phyloP scores from a whole-genome alignment of 495 filamentous ascomycete genomes.

The Aspergillus sparsus region DNA sequence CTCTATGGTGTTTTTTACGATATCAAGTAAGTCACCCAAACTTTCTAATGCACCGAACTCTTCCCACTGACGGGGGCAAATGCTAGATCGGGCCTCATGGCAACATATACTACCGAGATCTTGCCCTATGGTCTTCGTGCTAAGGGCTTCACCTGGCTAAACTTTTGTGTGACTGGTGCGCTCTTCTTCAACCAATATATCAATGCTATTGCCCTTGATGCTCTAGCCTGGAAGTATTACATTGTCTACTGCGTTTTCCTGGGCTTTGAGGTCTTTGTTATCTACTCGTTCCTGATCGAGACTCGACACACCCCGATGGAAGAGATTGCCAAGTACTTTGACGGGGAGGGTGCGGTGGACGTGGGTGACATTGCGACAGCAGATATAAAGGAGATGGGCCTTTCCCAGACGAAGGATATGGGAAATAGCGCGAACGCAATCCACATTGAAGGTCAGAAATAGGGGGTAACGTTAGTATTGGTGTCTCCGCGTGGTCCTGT shows the following conservation, averaged over 20 bases:
- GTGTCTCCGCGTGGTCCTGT: no score
- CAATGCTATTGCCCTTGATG: not conserved
- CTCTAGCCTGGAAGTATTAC: not conserved
- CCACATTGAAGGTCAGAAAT: not conserved
- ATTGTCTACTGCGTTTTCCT: constrained; percentile 6
- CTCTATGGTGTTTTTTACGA: constrained; percentile 1
- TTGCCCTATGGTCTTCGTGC: not conserved
- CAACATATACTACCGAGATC: not conserved
- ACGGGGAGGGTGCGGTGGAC: constrained; percentile 6
- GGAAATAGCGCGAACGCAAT: not conserved
- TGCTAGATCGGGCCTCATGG: not conserved
- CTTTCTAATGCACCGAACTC: no score
- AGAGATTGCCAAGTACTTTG: constrained; percentile 10
- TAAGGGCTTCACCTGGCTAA: not conserved
- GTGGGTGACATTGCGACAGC: constrained; percentile 5
- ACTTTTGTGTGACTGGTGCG: not conserved
- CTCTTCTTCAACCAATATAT: not conserved
- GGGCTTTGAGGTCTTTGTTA: constrained; percentile 9
- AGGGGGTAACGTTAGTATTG: no score
- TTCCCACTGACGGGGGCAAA: no score
- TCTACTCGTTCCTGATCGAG: constrained; percentile 12
- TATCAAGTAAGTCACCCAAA: not conserved
- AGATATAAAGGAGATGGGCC: constrained; percentile 12
- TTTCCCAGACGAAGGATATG: not conserved
- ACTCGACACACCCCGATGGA: constrained; percentile 11